Evolutionary conservation across 1,284 basidiomycete genomes (phyloP).

Genomic region (Ceratobasidium sp.): DNA sequence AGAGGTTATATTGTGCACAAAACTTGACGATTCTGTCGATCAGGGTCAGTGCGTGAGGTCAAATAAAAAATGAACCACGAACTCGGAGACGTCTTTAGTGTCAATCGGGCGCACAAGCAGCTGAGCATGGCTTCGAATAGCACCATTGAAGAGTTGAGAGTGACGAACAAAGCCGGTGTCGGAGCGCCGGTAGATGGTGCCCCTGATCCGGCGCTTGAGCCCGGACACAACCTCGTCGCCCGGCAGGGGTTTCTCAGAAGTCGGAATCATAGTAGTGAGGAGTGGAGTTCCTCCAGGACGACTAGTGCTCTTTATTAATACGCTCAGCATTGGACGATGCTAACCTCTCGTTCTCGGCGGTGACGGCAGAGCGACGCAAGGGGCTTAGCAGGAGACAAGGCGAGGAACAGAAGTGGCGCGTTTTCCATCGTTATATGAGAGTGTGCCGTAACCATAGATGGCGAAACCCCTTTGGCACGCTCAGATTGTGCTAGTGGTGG

Average conservation of each 20-base stretch:
- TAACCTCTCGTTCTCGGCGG: conserved; percentile 40
- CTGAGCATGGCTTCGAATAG: conserved; percentile 71
- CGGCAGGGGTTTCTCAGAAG: neutral
- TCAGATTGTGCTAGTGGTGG: no score
- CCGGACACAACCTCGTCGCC: conserved; percentile 6
- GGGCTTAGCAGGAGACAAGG: no score
- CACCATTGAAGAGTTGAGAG: conserved; percentile 83
- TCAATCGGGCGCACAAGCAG: conserved; percentile 78
- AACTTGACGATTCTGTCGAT: conserved; percentile 73
- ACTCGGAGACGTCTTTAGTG: conserved; percentile 82
- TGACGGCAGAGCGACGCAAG: neutral
- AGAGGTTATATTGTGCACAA: conserved; percentile 74
- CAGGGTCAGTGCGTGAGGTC: conserved; percentile 19
- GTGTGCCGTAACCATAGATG: no score
- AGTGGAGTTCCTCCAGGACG: conserved; percentile 13
- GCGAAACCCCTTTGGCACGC: no score
- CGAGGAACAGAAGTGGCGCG: no score
- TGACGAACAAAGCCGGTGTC: conserved; percentile 71
- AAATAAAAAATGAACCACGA: conserved; percentile 55
- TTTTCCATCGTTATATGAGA: no score
- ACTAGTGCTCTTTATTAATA: conserved; percentile 45
- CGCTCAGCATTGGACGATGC: conserved; percentile 35
- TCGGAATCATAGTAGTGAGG: neutral
- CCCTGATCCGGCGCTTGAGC: conserved; percentile 58
- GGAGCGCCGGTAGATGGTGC: conserved; percentile 63